phyloP scores from a whole-genome alignment of 1,284 basidiomycete species.

The Coriolopsis trogii region DNA sequence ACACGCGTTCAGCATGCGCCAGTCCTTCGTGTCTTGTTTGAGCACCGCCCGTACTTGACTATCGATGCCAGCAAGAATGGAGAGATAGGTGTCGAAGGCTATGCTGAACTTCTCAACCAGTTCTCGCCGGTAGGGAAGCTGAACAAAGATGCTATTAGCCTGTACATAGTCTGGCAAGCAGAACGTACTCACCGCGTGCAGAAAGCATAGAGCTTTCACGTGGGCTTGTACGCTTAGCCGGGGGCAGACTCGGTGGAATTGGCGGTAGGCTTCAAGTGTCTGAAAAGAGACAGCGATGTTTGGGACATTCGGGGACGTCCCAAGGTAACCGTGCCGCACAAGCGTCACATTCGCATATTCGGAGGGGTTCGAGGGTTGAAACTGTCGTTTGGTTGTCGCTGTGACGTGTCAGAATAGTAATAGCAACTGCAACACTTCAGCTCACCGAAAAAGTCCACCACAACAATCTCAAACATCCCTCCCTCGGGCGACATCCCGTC shows the following conservation, averaged over 20 bases:
- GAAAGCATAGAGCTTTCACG: not conserved
- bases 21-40: constrained; percentile 22
- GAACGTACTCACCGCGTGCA: not conserved
- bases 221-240: constrained; percentile 26
- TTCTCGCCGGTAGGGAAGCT: not conserved
- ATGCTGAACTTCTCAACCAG: not conserved
- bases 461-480: too few relatives aligned
- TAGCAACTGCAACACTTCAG: not conserved
- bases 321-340: not conserved
- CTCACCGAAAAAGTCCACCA: not conserved
- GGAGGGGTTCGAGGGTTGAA: not conserved
- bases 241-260: constrained; percentile 27
- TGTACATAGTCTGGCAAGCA: not conserved
- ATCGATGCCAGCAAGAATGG: not conserved
- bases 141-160: not conserved
- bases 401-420: not conserved
- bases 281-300: constrained; percentile 17
- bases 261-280: constrained; percentile 25
- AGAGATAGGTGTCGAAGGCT: not conserved
- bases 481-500: too few relatives aligned
- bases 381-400: not conserved
- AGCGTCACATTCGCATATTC: not conserved
- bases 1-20: constrained; percentile 32
- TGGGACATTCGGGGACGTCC: not conserved
- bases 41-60: constrained; percentile 9